phyloP scores from a whole-genome alignment of 1,284 basidiomycete genomes.

The Rhodotorula glutinis region DNA sequence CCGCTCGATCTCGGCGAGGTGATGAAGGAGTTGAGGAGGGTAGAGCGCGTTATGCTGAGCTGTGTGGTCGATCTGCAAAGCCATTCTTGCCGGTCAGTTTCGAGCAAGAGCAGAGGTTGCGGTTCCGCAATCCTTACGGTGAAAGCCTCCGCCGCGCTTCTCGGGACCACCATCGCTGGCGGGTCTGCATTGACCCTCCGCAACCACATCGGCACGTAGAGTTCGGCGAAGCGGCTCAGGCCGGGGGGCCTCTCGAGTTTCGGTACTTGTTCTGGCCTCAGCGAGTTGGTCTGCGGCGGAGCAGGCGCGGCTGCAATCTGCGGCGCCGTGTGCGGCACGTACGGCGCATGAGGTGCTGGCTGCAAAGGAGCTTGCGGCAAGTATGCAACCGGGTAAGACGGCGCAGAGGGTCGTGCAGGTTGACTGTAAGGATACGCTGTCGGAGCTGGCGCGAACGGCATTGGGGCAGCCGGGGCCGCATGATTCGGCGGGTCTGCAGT shows the following conservation, averaged over 20 bases:
- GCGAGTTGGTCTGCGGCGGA: slow-evolving; percentile 6
- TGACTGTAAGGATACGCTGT: not conserved
- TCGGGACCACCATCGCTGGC: slow-evolving; percentile 13
- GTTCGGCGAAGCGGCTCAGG: slow-evolving; percentile 27
- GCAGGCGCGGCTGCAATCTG: not conserved
- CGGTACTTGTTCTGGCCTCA: not conserved
- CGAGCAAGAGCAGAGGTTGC: no score
- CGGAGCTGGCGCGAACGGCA: not conserved
- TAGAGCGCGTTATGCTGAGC: slow-evolving; percentile 21
- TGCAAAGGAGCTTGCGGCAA: not conserved
- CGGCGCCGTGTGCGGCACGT: not conserved
- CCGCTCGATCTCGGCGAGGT: slow-evolving; percentile 4
- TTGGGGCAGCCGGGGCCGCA: not conserved
- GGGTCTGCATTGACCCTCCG: slow-evolving; percentile 21
- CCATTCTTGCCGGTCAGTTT: not conserved
- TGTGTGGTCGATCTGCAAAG: slow-evolving; percentile 15
- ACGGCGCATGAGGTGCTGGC: not conserved
- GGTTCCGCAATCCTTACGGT: not conserved
- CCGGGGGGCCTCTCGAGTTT: slow-evolving; percentile 6
- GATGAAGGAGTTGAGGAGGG: slow-evolving; percentile 7
- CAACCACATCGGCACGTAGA: slow-evolving; percentile 35
- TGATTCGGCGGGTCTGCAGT: not conserved
- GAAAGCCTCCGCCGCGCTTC: not conserved
- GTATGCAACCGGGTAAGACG: no score
- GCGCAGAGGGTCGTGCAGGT: not conserved